Conservation (phyloP, 202 grass and related monocot genomes). For the Miscanthus sacchariflorus region DNA sequence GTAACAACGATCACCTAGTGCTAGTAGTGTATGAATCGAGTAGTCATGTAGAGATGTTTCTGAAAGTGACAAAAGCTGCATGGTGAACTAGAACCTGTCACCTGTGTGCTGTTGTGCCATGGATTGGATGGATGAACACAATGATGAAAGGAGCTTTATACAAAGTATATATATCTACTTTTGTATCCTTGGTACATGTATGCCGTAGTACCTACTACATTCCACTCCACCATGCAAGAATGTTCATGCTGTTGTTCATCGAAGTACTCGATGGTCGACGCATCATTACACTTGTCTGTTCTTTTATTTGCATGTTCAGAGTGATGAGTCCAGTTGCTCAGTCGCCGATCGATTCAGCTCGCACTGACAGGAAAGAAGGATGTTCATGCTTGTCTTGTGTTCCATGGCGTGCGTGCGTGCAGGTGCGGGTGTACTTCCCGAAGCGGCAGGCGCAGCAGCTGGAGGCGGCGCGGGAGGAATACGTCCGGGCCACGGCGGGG, state of each 20-base stretch:
- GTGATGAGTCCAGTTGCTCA: no score
- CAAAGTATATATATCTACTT: slow-evolving; percentile 15
- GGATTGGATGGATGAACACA: slow-evolving; percentile 32
- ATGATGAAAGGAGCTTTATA: slow-evolving; percentile 53
- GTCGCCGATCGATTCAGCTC: no score
- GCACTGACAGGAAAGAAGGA: not conserved
- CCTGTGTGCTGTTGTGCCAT: not conserved
- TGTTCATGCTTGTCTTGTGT: not conserved
- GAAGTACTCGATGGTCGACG: slow-evolving; percentile 19
- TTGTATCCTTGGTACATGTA: slow-evolving; percentile 33
- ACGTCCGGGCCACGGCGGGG: slow-evolving; percentile 67
- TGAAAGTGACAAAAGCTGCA: slow-evolving; percentile 51
- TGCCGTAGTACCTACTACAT: not conserved
- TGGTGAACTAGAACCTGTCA: not conserved
- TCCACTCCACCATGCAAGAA: slow-evolving; percentile 27
- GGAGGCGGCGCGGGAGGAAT: slow-evolving; percentile 81
- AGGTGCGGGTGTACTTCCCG: slow-evolving; percentile 74
- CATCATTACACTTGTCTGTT: slow-evolving; percentile 13
- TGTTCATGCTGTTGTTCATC: slow-evolving; percentile 28
- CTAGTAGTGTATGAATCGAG: not conserved
- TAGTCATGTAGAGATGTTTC: slow-evolving; percentile 41
- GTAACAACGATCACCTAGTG: not conserved
- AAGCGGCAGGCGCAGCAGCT: slow-evolving; percentile 72
- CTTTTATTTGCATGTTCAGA: not conserved
- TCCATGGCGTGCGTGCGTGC: not conserved